Evolutionary conservation across 116 monocot species (phyloP).

Genomic region (Posidonia oceanica): DNA sequence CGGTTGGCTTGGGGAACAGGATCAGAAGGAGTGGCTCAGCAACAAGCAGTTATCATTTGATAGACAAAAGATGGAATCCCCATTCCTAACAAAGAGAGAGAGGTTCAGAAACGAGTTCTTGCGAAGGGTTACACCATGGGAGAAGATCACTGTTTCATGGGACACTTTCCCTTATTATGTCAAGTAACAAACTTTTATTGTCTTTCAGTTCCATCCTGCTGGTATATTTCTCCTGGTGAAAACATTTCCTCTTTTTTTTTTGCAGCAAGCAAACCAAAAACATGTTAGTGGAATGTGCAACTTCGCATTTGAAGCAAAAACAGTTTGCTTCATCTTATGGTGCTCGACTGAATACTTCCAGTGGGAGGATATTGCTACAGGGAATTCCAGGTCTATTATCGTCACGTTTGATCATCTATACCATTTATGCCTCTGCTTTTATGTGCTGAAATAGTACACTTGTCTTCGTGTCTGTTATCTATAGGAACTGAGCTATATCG

Average conservation of each 20-base stretch:
- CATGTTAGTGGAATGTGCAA: constrained; percentile 65
- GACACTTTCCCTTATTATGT: constrained; percentile 68
- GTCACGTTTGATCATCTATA: too few species aligned
- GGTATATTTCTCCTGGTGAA: not conserved
- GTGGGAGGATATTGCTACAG: constrained; percentile 77
- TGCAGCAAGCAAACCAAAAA: constrained; percentile 58
- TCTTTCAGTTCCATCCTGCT: not conserved
- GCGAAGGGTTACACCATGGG: constrained; percentile 70
- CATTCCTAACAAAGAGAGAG: constrained; percentile 64
- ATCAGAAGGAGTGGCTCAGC: constrained; percentile 76
- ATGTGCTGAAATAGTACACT: not conserved
- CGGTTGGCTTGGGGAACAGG: constrained; percentile 62
- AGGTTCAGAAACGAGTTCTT: constrained; percentile 71
- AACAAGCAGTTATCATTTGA: constrained; percentile 37
- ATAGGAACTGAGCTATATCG: constrained; percentile 85
- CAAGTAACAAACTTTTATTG: constrained; percentile 28
- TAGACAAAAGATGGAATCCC: constrained; percentile 59
- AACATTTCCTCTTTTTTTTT: not conserved
- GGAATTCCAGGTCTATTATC: constrained; percentile 46
- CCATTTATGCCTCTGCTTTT: not conserved
- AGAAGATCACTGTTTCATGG: constrained; percentile 68
- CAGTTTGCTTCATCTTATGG: constrained; percentile 49
- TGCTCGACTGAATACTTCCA: constrained; percentile 52
- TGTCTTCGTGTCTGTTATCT: not conserved
- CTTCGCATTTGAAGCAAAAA: constrained; percentile 68